These are phyloP conservation scores for Lactarius hengduanensis DNA, from an alignment of 768 basidiomycete genomes.

Conservation along the genomic window DNA sequence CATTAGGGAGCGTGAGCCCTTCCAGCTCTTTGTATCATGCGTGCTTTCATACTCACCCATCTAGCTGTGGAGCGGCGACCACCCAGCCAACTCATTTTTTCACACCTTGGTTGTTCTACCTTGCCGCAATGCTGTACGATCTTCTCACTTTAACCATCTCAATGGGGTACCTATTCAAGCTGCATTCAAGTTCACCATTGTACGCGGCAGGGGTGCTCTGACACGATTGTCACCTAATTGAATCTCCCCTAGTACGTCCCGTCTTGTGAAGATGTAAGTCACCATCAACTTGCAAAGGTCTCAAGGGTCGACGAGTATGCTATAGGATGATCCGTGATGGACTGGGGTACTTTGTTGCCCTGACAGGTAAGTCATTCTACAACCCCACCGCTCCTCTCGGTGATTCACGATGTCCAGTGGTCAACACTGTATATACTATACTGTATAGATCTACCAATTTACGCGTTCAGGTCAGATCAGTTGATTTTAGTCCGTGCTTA, in stretches of 20 bases:
- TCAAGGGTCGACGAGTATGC: neutral
- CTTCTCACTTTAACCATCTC: slow-evolving; percentile 50
- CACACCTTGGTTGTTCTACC: slow-evolving; percentile 58
- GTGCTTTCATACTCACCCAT: neutral
- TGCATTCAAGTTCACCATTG: slow-evolving; percentile 41
- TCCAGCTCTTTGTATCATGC: neutral
- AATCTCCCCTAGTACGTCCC: slow-evolving; percentile 27
- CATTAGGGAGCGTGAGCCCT: slow-evolving; percentile 38
- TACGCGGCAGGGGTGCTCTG: slow-evolving; percentile 7
- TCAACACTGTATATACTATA: slow-evolving; percentile 33
- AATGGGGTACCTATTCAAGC: slow-evolving; percentile 50
- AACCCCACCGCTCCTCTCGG: neutral
- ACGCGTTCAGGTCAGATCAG: slow-evolving; percentile 23
- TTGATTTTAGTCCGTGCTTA: neutral
- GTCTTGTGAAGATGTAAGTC: slow-evolving; percentile 32
- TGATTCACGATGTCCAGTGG: slow-evolving; percentile 17
- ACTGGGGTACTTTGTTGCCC: slow-evolving; percentile 56
- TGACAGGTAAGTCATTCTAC: slow-evolving; percentile 43
- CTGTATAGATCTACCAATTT: slow-evolving; percentile 30
- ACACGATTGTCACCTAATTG: neutral
- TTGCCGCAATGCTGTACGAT: slow-evolving; percentile 57
- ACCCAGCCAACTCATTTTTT: slow-evolving; percentile 27
- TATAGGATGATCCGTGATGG: slow-evolving; percentile 67
- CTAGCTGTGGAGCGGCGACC: slow-evolving; percentile 49
- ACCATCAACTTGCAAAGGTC: neutral